Percentiles rank a stretch among this genome's conserved stretches.
phyloP scores from a whole-genome alignment of 768 basidiomycete species.

The Suillus decipiens region DNA sequence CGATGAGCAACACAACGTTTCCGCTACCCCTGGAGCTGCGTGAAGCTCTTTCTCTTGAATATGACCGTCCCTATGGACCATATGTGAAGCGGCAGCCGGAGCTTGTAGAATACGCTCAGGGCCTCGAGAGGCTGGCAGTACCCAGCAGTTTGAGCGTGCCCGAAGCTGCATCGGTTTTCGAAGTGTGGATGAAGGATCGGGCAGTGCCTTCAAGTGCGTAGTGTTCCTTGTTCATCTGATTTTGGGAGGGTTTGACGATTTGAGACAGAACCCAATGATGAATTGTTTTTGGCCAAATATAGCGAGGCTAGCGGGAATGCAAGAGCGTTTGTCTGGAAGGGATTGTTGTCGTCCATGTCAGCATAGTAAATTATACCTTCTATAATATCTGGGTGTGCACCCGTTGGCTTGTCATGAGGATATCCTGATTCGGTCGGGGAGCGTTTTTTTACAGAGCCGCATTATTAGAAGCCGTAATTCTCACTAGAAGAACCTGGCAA shows the following conservation, averaged over 20 bases:
- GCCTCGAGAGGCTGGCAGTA: slow-evolving; percentile 49
- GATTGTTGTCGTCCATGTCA: slow-evolving; percentile 43
- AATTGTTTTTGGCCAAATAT: slow-evolving; percentile 77
- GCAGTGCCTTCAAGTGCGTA: slow-evolving; percentile 52
- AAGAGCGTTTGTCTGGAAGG: slow-evolving; percentile 74
- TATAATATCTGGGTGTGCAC: not conserved
- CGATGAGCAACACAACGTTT: slow-evolving; percentile 58
- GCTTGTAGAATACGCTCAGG: slow-evolving; percentile 54
- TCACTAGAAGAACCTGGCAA: not conserved
- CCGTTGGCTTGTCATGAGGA: not conserved
- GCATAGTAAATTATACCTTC: slow-evolving; percentile 9
- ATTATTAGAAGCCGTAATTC: not conserved
- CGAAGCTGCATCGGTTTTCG: slow-evolving; percentile 77
- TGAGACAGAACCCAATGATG: slow-evolving; percentile 51
- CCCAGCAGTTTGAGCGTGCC: slow-evolving; percentile 59
- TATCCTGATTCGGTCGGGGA: not conserved
- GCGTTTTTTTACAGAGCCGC: not conserved
- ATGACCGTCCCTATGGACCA: slow-evolving; percentile 46
- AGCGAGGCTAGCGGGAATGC: slow-evolving; percentile 79
- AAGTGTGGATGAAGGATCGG: slow-evolving; percentile 70
- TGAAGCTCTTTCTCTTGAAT: slow-evolving; percentile 54
- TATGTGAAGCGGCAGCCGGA: slow-evolving; percentile 56
- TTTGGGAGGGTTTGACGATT: not conserved
- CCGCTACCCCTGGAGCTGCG: slow-evolving; percentile 62
- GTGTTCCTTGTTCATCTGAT: not conserved